These are phyloP conservation scores for Kwoniella europaea DNA, from an alignment of 768 basidiomycete species.

Conservation along the genomic window DNA sequence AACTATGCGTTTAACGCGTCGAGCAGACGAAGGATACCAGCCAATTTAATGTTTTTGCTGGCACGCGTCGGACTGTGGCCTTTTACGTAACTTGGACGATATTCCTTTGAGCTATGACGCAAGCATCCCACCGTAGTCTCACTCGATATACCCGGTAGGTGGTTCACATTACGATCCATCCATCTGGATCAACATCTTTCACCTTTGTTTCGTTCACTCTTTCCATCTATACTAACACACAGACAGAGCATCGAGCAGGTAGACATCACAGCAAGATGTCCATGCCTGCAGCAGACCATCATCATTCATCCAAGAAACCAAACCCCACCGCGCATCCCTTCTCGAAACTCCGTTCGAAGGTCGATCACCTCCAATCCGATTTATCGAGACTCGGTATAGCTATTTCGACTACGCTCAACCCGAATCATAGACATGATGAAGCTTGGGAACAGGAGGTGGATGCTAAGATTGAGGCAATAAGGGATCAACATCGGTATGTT, in stretches of 20 bases:
- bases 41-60: neutral
- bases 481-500: slow-evolving; percentile 64
- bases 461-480: slow-evolving; percentile 71
- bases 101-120: neutral
- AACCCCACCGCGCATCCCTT: slow-evolving; percentile 30
- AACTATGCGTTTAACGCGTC: neutral
- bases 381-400: slow-evolving; percentile 44
- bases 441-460: slow-evolving; percentile 66
- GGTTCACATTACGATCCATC: too few species aligned
- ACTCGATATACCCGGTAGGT: neutral
- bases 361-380: slow-evolving; percentile 44
- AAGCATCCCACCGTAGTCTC: neutral
- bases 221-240: too few species aligned
- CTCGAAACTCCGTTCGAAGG: slow-evolving; percentile 40
- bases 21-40: neutral
- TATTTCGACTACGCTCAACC: slow-evolving; percentile 50
- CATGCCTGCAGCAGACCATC: slow-evolving; percentile 35
- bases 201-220: too few species aligned
- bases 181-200: neutral
- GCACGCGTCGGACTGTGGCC: neutral
- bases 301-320: slow-evolving; percentile 36
- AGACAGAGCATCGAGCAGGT: neutral
- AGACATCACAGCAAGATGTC: slow-evolving; percentile 27
- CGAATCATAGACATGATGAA: slow-evolving; percentile 64
- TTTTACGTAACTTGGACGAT: neutral